Base-by-base conservation (phyloP, 306 rosid genomes). In the Sindora glabra region DNA sequence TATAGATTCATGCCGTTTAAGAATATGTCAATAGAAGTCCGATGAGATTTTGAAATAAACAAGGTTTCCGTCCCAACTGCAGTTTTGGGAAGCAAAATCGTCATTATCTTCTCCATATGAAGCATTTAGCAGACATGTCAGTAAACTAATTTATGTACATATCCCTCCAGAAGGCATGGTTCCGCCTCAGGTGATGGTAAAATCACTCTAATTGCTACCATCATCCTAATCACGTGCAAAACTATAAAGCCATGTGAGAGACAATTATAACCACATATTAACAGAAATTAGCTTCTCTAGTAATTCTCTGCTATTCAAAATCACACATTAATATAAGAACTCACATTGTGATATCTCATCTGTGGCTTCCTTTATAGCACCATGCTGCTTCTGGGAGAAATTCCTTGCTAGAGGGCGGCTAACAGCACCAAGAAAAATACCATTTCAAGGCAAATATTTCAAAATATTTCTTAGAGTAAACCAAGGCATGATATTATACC, bases 91-190 rank as follows among this genome's bases (percentile, higher is more conserved):
- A 77, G 77, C 71, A 81, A 39, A 67, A 65, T 71, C 79, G 41
- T 63, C 56, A 38, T 33, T 64, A 64, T 67, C 56, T 42, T 61
- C 54, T 68, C 65, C 61, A 52, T 30, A 59, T 62, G 79, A 48
- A 69, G 58, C 78, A 64, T 45, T 21, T 42, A 78, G 34, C 0
- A 68, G 74, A 56, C 50, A 26, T 38, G 24, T 36, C 48, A 71
- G 50, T 33, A 53, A 48, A 61, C 62, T 73, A 62, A 57, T 36
- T 62, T 83, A 73, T 75, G 70, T 74, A 75, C 69, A 74, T 49
- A 19, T 65, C 81, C 37, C 71, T 66, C 80, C 78, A 59, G 67
- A 75, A 53, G 59, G 70, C 85, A 48, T 41, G 79, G 81, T 73
- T 82, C 73, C 54, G 58, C 76, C 59, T 60, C 56, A 63, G 25